These are phyloP conservation scores for carrot (Daucus carota) DNA, from an alignment of 129 eudicot genomes.

Conservation along the genomic window DH1_v3.0 NC_030383.2:9964501-9965000, in stretches of 20 bases:
- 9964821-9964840: conserved; percentile 19
- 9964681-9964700: too few relatives aligned
- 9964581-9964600: too few relatives aligned
- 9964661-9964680: too few relatives aligned
- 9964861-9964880: conserved; percentile 26
- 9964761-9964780: too few relatives aligned
- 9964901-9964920: background rate
- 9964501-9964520: conserved; percentile 23
- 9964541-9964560: background rate
- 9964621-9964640: too few relatives aligned
- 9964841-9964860: conserved; percentile 26
- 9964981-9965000: conserved; percentile 11
- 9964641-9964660: too few relatives aligned
- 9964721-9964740: too few relatives aligned
- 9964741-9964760: too few relatives aligned
- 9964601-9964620: too few relatives aligned
- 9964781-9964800: too few relatives aligned
- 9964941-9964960: conserved; percentile 44
- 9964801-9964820: conserved; percentile 32
- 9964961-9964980: conserved; percentile 54
- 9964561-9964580: too few relatives aligned
- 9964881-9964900: conserved; percentile 15
- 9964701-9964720: too few relatives aligned
- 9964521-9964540: background rate
- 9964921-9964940: conserved; percentile 19